Percentiles rank a stretch among this genome's conserved stretches.
Evolutionary conservation across 1,284 basidiomycete species (phyloP).

Genomic region (Ganoderma lucidum): DNA sequence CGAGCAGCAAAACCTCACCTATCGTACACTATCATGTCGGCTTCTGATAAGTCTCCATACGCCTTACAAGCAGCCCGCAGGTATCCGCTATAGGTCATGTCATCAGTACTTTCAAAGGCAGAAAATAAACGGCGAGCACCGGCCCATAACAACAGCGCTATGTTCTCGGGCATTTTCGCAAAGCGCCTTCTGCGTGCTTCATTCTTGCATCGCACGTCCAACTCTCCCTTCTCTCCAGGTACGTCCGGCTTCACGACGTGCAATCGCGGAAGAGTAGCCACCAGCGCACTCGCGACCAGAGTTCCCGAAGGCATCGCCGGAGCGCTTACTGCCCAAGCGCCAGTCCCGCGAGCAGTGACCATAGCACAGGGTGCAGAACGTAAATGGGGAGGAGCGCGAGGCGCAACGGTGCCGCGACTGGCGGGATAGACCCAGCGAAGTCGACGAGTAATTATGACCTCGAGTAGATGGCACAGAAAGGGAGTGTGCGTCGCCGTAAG

Average conservation of each 20-base stretch:
- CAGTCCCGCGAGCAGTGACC: conserved; percentile 15
- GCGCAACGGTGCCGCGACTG: conserved; percentile 7
- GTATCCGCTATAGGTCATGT: conserved; percentile 59
- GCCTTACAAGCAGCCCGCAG: conserved; percentile 74
- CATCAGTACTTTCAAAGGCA: not conserved
- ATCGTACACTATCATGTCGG: conserved; percentile 73
- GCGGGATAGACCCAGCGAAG: conserved; percentile 6
- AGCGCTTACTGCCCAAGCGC: not conserved
- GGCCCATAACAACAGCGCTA: no score
- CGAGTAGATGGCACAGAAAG: not conserved
- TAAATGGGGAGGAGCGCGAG: conserved; percentile 7
- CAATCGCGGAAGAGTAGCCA: not conserved
- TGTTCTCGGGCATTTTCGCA: conserved; percentile 35
- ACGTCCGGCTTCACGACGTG: not conserved
- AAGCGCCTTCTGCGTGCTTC: conserved; percentile 47
- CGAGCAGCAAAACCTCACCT: conserved; percentile 49
- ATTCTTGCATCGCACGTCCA: conserved; percentile 21
- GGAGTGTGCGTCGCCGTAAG: not conserved
- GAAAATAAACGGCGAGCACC: no score
- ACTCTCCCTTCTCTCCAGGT: not conserved
- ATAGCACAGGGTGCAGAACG: conserved; percentile 12
- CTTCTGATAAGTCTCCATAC: conserved; percentile 72
- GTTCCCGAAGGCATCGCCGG: conserved; percentile 3
- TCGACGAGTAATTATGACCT: conserved; percentile 11
- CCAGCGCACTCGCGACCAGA: not conserved